Evolutionary conservation across 163 green algal species (phyloP), one percentile per base, ranked within the genome.

Genomic region (Chloromonas sp.): DNA sequence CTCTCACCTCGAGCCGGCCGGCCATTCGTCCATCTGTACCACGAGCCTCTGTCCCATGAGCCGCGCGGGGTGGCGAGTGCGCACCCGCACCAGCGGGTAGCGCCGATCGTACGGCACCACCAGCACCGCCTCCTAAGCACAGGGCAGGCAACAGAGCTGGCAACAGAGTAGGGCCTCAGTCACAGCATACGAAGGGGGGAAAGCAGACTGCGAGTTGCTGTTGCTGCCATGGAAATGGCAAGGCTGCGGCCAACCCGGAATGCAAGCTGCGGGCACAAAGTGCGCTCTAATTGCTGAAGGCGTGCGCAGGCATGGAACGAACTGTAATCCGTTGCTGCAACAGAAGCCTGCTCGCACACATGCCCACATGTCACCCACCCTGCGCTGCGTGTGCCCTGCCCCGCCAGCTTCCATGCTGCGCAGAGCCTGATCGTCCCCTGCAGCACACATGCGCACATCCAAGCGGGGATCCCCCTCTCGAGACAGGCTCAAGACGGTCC

Each of bases 21-120:
- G 87, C 93, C 93, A 96, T 70, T 61, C 79, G 76, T 95, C 92
- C 13, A 95, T 70, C 0, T 87, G 87, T 84, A 96, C 84, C 87
- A 96, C 91, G 79, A 95, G 91, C 66, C 90, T 88, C 87, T 90
- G 85, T 0, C 91, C 91, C 82, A 92, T 11, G 83, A 94, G 85
- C 60, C 79, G 80, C 2, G 59, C 59, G 62, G 87, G 78, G 71
- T 89, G 86, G 13, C 91, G 87, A n/a, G 83, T 91, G 82, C 91
- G 87, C 61, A 96, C 83, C 13, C 89, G 84, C 15, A 94, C 60
- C 78, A 90, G 86, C 8, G 94, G 94, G 61, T 95, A 87, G 60
- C 90, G 89, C 57, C 90, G 83, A 82, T 97, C 94, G 58, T 92
- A 86, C 3, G 94, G 94, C 62, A 95, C 77, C 61, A 88, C 94